Evolutionary conservation across 306 rosid species (phyloP), one percentile per base, ranked within the genome.

Genomic region (Quercus dentata): DNA sequence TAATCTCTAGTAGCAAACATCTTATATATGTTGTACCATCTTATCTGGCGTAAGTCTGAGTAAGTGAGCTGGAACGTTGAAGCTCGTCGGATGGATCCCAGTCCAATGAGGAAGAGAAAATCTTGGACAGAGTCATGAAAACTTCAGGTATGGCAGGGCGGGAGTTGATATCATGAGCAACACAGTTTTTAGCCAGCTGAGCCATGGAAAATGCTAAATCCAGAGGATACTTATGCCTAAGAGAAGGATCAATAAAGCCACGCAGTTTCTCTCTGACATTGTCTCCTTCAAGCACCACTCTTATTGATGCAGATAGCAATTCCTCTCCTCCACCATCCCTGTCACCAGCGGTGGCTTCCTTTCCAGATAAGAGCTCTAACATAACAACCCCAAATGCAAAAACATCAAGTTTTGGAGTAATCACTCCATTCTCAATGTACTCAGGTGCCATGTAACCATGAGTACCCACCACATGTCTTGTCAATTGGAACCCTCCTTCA

Each of bases 371-470:
- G 46, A 92, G 82, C 88, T 90, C 97, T 85, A 89, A 78, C 41
- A 88, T 65, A 75, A 92, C 90, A 55, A 92, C 93, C 58, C 97
- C 94, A 73, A 87, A 85, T 3, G 97, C 89, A 57, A 87, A 92
- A 63, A 87, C 94, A 82, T 92, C 97, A 52, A 92, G 75, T 58
- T 92, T 92, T 1, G 97, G 86, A 19, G 92, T 89, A 64, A 90
- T 86, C 71, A 92, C 78, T 35, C 97, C 93, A 19, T 85, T 86
- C 71, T 92, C 90, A 5, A 89, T 83, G 56, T 90, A 92, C 80
- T 92, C 97, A 1, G 97, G 92, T 28, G 97, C 62, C 93, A 92
- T 90, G 59, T 92, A 92, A 54, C 97, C 97, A 28, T 82, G 89
- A n/a, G 97, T 90, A 0, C 97, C 97, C 20, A 92, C 82, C 5